Conservation (phyloP, 2,329 filamentous ascomycete genomes). For the Pseudogymnoascus sp. region DNA sequence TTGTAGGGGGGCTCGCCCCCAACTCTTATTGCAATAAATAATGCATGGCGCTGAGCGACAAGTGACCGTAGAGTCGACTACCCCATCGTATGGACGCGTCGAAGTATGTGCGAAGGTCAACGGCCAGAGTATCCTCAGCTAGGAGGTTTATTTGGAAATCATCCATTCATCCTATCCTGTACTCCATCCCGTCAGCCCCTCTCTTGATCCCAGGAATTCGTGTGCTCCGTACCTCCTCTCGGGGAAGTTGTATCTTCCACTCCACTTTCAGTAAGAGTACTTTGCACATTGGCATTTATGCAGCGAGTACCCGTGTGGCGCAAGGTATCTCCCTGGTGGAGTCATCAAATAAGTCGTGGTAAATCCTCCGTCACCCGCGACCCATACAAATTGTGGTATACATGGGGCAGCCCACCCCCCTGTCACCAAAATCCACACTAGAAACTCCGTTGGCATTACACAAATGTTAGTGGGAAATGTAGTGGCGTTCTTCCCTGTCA, state of each 20-base stretch:
- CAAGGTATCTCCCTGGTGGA: slow-evolving; percentile 1
- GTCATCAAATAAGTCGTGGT: slow-evolving; percentile 3
- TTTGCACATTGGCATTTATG: neutral
- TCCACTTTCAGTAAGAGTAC: neutral
- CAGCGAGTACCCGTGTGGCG: neutral
- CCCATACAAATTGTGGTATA: neutral
- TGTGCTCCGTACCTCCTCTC: neutral
- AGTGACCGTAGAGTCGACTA: neutral
- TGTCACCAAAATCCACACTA: neutral
- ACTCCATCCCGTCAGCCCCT: neutral
- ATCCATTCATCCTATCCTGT: slow-evolving; percentile 4
- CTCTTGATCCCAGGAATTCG: slow-evolving; percentile 4
- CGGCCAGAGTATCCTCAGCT: neutral
- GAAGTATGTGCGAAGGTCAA: neutral
- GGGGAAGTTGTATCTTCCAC: neutral
- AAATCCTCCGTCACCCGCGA: neutral
- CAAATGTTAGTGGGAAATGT: neutral
- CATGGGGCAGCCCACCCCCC: neutral
- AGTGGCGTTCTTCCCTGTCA: slow-evolving; percentile 5
- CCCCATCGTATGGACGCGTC: neutral
- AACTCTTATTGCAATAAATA: slow-evolving; percentile 4
- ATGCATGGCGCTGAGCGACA: neutral
- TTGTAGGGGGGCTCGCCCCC: slow-evolving; percentile 1
- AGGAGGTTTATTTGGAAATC: neutral
- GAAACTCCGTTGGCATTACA: slow-evolving; percentile 2